phyloP scores from a whole-genome alignment of 1,284 basidiomycete species.

The Pisolithus thermaeus region DNA sequence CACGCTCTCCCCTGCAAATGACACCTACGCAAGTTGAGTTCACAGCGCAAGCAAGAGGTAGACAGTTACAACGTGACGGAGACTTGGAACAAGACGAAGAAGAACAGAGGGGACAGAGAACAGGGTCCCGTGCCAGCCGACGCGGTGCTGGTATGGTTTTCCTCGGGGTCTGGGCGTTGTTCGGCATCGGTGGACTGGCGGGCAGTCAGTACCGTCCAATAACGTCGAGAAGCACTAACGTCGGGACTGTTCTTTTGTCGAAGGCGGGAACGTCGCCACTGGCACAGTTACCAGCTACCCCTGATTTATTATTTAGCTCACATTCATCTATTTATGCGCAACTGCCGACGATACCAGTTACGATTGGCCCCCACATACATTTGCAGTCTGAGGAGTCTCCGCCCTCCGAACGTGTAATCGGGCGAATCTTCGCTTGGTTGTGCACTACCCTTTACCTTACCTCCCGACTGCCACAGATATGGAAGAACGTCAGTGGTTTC shows the following conservation, averaged over 20 bases:
- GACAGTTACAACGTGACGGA: slow-evolving; percentile 39
- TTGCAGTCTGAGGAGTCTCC: slow-evolving; percentile 28
- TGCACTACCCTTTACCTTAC: slow-evolving; percentile 91
- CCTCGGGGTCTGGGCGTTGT: slow-evolving; percentile 62
- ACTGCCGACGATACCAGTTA: slow-evolving; percentile 14
- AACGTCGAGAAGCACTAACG: slow-evolving; percentile 20
- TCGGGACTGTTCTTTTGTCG: slow-evolving; percentile 32
- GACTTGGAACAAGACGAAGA: slow-evolving; percentile 19
- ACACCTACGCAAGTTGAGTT: slow-evolving; percentile 20
- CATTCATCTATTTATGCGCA: slow-evolving; percentile 13
- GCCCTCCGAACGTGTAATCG: slow-evolving; percentile 59
- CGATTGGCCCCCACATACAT: slow-evolving; percentile 12
- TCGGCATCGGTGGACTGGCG: slow-evolving; percentile 53
- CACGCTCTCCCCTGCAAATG: slow-evolving; percentile 28
- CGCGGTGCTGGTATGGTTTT: slow-evolving; percentile 69
- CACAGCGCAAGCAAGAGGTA: slow-evolving; percentile 36
- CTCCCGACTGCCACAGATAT: slow-evolving; percentile 89
- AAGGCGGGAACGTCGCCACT: slow-evolving; percentile 10
- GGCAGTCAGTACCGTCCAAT: slow-evolving; percentile 25
- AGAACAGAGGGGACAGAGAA: slow-evolving; percentile 26
- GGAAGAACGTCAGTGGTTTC: slow-evolving; percentile 81
- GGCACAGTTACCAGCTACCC: slow-evolving; percentile 4
- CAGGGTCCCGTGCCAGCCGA: slow-evolving; percentile 54
- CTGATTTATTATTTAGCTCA: neutral
- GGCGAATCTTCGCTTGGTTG: slow-evolving; percentile 86